These are phyloP conservation scores for Ophiocordyceps unilateralis DNA, from an alignment of 2,329 filamentous ascomycete species.

Conservation along the genomic window DNA sequence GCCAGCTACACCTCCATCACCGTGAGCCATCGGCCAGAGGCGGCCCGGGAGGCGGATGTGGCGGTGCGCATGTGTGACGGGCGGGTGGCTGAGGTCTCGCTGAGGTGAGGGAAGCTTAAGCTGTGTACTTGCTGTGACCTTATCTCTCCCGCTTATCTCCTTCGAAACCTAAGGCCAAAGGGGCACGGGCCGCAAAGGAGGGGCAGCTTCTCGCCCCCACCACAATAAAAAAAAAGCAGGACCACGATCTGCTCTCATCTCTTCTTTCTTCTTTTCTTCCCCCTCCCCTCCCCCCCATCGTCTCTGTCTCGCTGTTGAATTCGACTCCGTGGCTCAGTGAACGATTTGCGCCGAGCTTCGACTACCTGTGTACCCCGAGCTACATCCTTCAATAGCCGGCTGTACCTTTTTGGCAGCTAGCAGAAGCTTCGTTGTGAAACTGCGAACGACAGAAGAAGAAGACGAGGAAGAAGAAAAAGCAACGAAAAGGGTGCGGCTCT, in stretches of 20 bases:
- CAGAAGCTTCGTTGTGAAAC: no score
- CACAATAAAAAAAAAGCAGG: not conserved
- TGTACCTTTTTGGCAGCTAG: no score
- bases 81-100: not conserved
- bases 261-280: not conserved
- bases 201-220: not conserved
- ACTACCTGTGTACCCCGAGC: no score
- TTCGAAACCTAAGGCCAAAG: no score
- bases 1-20: conserved; percentile 8
- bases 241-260: not conserved
- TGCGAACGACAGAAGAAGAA: not conserved
- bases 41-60: not conserved
- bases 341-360: not conserved
- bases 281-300: not conserved
- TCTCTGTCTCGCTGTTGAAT: not conserved
- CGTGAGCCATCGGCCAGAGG: conserved; percentile 1
- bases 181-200: not conserved
- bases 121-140: no score
- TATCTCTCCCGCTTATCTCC: no score
- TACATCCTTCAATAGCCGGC: no score
- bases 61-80: not conserved
- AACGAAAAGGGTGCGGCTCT: not conserved
- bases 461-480: not conserved
- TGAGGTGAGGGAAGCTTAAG: not conserved
- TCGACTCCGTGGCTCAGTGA: not conserved